Evolutionary conservation across 208 protist genomes (phyloP).

Genomic region (Leishmania martiniquensis): DNA sequence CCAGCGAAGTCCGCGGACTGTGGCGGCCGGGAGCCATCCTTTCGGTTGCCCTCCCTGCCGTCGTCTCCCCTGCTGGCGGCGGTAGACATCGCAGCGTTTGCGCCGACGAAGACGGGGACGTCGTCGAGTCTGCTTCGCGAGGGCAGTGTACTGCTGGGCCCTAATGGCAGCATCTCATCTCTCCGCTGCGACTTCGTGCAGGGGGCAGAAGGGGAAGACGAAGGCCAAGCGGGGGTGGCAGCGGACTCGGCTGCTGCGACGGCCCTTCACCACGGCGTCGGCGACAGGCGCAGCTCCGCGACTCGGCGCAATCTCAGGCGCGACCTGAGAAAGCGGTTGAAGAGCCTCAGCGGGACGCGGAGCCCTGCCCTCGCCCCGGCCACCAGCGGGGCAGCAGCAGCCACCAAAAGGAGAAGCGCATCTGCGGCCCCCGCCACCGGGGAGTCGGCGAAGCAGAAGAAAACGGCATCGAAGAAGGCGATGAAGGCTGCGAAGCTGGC

Average conservation of each 20-base stretch:
- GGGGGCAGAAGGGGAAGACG: background rate
- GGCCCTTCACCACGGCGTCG: background rate
- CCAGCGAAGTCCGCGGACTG: background rate
- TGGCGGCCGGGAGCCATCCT: background rate
- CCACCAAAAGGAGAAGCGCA: background rate
- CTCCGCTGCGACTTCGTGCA: background rate
- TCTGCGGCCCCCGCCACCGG: background rate
- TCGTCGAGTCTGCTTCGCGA: constrained; percentile 2
- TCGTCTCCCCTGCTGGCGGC: constrained; percentile 3
- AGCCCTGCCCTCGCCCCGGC: background rate
- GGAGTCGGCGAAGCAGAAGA: constrained; percentile 1
- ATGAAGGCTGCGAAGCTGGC: background rate
- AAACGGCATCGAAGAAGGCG: background rate
- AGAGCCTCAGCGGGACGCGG: background rate
- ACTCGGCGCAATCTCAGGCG: constrained; percentile 1
- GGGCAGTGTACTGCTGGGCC: constrained; percentile 19
- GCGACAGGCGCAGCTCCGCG: background rate
- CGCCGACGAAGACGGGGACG: constrained; percentile 13
- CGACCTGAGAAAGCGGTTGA: background rate
- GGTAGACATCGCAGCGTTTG: constrained; percentile 7
- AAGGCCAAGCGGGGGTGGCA: background rate
- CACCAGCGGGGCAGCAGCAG: background rate
- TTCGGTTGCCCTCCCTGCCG: background rate
- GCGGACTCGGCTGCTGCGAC: background rate
- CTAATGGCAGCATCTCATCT: constrained; percentile 11